Conservation (phyloP, 306 rosid species). For the Malus orientalis region DNA sequence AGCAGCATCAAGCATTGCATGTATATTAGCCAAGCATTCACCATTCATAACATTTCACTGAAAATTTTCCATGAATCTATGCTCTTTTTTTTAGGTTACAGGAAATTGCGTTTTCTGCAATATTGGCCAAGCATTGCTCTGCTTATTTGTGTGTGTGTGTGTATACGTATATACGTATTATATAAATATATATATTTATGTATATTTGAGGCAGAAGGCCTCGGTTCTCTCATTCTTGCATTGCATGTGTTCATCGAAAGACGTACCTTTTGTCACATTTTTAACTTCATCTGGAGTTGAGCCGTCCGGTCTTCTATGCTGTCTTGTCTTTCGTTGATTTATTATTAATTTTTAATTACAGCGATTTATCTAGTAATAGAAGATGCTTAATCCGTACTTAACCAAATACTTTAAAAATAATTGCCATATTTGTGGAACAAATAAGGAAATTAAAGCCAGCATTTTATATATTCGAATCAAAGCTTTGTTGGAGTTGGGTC, state of each 20-base stretch:
- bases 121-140: not conserved
- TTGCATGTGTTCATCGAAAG: not conserved
- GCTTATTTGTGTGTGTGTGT: not conserved
- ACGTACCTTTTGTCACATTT: not conserved
- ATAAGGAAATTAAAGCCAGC: not conserved
- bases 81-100: too few species aligned
- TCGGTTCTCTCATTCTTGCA: not conserved
- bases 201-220: not conserved
- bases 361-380: not conserved
- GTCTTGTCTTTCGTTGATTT: not conserved
- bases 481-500: not conserved
- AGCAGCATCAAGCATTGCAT: too few species aligned
- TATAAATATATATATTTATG: not conserved
- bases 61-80: too few species aligned
- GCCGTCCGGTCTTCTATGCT: not conserved
- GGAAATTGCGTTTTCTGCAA: not conserved
- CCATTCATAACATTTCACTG: too few species aligned
- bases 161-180: not conserved
- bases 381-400: not conserved
- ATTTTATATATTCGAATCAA: not conserved
- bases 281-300: conserved; percentile 8
- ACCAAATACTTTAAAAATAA: not conserved
- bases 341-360: not conserved
- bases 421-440: not conserved
- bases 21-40: too few species aligned